Base-by-base conservation (phyloP, 495 filamentous ascomycete genomes). In the Trichocladium uniseriatum region DNA sequence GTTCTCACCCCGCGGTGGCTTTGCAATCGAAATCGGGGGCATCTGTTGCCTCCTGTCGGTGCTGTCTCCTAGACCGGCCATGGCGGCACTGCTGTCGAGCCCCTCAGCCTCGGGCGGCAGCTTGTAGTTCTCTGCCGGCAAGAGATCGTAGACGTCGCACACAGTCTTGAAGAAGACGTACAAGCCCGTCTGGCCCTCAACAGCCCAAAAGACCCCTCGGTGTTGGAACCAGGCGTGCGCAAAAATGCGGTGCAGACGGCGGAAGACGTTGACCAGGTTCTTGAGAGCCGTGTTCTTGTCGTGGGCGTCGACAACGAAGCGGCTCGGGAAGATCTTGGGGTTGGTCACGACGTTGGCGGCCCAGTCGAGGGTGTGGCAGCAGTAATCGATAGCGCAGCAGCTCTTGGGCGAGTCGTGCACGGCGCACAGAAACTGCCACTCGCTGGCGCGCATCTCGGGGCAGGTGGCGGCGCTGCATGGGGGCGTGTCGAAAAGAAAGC, bases 161-260 rank as follows among this genome's bases (percentile, higher is more conserved):
- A 97, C 90, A 0, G 84, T 94, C 74, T 96, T 97, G 75, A 97
- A 97, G 51, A 98, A 84, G 34, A 92, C 75, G 63, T 97, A 98
- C 2, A 98, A 67, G 9, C 92, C 92, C 39, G 84, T 84, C 61
- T 86, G 77, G 11, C 76, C 77, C 65, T 98, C 94, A n/a, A 96
- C 84, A 34, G 86, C 80, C 89, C 90, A 96, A 61, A 97, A 98
- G n/a, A 94, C 83, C 42, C 80, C 80, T 16, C 89, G 80, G 61
- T 98, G 92, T 64, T 95, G 89, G 65, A 95, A 98, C 92, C 92
- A 98, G 10, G 92, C 92, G 59, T 98, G 92, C 43, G 92, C 94
- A 61, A 97, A 97, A 62, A 98, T 96, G 39, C 92, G 79, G 65
- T 98, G 95, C 43, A 97, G 76, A 7, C 92, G 77, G 44, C 94